Conservation (phyloP, 164 flowering plant species). For the Magnolia kwangsiensis region DNA sequence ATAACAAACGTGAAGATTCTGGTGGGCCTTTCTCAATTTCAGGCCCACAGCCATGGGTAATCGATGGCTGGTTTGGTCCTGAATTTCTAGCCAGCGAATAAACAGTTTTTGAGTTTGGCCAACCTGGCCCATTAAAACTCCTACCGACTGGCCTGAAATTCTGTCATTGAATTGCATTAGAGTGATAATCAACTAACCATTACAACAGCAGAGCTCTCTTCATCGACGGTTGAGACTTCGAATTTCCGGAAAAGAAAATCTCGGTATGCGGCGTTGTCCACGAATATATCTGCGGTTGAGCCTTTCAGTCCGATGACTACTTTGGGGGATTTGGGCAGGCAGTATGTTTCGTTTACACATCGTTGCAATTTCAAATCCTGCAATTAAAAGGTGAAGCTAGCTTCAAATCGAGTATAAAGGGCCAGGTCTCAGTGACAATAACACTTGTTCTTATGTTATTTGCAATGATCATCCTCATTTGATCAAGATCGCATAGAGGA, state of each 20-base stretch:
- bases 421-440: too few species aligned
- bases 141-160: neutral
- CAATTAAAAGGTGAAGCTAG: neutral
- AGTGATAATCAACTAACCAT: slow-evolving; percentile 25
- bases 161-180: neutral
- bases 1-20: neutral
- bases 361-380: slow-evolving; percentile 42
- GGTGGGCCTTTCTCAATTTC: too few species aligned
- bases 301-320: slow-evolving; percentile 40
- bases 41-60: neutral
- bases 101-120: too few species aligned
- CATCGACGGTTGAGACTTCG: slow-evolving; percentile 47
- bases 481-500: too few species aligned
- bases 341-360: slow-evolving; percentile 42
- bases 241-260: slow-evolving; percentile 41
- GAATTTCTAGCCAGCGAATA: neutral
- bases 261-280: slow-evolving; percentile 52
- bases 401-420: too few species aligned
- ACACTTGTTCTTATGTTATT: too few species aligned
- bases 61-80: neutral
- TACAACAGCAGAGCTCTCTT: slow-evolving; percentile 47
- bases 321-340: slow-evolving; percentile 40
- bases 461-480: too few species aligned
- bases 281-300: slow-evolving; percentile 47
- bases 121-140: neutral